Evolutionary conservation across 2,329 filamentous ascomycete genomes (phyloP), one percentile per base, ranked within the genome.

Genomic region (Trichoderma lentiforme): DNA sequence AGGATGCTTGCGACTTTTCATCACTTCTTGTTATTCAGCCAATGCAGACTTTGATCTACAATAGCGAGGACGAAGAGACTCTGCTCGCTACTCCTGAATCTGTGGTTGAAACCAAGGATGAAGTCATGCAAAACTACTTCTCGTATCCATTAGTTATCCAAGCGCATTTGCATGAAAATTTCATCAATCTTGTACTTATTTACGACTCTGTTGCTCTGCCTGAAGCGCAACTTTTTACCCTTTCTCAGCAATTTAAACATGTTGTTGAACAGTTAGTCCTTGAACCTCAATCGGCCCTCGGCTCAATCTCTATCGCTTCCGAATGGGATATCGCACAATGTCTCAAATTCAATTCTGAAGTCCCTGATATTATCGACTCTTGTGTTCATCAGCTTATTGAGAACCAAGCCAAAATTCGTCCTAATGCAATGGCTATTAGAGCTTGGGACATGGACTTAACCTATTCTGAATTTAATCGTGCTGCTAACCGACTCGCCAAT

Each of bases 381-480:
- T 72, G 64, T 63, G 70, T 71, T 6, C 72, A 72, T 43, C 56
- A 69, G 14, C 72, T 73, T n/a, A 72, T 73, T 58, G 65, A 70
- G 26, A 34, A 26, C 6, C 70, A 72, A 34, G 71, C 72, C 4
- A 28, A 51, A 9, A 28, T 51, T n/a, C 64, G 43, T 6, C 72
- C 72, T 3, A 3, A 70, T 53, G 36, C 64, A 24, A 21, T 57
- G 18, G 71, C 71, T 9, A 71, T 73, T 14, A 36, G 32, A 4
- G 56, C 71, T 3, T 73, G 71, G 71, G 73, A 73, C 26, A 71
- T 82, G 81, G 18, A 71, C 74, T 58, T 80, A 80, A 83, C 82
- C 5, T 85, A 84, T 71, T 63, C 75, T 47, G 78, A 85, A 36
- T 75, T 84, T 9, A 61, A 75, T 21, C 15, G 56, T 11, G 69